Evolutionary conservation across 108 stramenopile genomes (phyloP).

Genomic region (Skeletonema tropicum): DNA sequence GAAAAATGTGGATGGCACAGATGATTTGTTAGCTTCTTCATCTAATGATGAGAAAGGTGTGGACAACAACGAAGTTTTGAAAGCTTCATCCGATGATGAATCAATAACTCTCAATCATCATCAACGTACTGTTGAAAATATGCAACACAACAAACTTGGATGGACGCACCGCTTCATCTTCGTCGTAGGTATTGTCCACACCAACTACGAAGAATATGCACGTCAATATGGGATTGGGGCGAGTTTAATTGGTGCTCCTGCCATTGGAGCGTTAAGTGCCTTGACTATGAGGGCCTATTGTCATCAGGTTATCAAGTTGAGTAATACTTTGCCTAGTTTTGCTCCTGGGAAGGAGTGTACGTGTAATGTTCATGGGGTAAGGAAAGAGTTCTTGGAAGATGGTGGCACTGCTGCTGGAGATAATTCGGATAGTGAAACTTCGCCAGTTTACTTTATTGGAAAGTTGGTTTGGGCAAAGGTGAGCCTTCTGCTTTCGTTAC

Average conservation of each 20-base stretch:
- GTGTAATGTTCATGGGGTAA: constrained; percentile 94
- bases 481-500: neutral
- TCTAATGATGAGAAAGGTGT: too few species aligned
- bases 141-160: constrained; percentile 48
- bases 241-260: constrained; percentile 73
- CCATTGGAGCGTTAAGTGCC: constrained; percentile 65
- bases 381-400: constrained; percentile 79
- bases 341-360: constrained; percentile 85
- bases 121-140: neutral
- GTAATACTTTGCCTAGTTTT: constrained; percentile 66
- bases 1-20: neutral
- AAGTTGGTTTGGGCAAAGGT: constrained; percentile 95
- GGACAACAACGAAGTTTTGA: too few species aligned
- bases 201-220: constrained; percentile 93
- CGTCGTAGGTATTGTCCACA: constrained; percentile 93
- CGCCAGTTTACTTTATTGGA: constrained; percentile 92
- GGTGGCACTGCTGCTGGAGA: constrained; percentile 2
- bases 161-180: constrained; percentile 89
- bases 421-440: constrained; percentile 7
- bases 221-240: constrained; percentile 69
- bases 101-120: neutral
- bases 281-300: constrained; percentile 85
- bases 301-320: constrained; percentile 84
- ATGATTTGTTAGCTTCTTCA: too few species aligned
- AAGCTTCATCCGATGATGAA: neutral